Conservation (phyloP, 768 basidiomycete species). For the Saitozyma sp. region DNA sequence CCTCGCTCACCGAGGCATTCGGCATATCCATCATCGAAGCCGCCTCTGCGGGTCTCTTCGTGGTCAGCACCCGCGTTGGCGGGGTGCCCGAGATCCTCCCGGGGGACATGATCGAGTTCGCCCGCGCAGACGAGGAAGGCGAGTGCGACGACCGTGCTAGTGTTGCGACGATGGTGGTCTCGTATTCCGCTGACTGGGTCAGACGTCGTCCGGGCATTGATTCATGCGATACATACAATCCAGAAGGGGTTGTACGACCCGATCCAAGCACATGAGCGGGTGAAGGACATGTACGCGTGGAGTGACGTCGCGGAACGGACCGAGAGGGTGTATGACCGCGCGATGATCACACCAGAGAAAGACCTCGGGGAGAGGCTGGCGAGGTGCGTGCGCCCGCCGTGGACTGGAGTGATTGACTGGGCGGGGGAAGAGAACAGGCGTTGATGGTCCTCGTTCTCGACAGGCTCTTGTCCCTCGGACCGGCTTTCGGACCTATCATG, state of each 20-base stretch:
- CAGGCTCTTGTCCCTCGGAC: conserved; percentile 72
- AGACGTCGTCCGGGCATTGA: conserved; percentile 84
- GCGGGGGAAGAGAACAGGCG: too few species aligned
- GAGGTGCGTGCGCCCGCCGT: conserved; percentile 59
- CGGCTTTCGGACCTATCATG: conserved; percentile 81
- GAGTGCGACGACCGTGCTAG: conserved; percentile 31
- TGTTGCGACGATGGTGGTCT: too few species aligned
- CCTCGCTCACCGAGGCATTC: conserved; percentile 92
- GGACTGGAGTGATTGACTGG: too few species aligned
- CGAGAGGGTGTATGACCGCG: conserved; percentile 75
- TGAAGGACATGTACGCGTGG: conserved; percentile 88
- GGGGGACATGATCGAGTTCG: conserved; percentile 91
- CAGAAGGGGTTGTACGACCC: conserved; percentile 71
- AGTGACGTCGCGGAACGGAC: conserved; percentile 72
- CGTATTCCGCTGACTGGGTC: neutral
- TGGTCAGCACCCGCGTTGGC: conserved; percentile 90
- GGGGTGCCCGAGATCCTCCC: conserved; percentile 95
- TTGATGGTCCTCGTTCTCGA: conserved; percentile 41
- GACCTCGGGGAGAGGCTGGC: conserved; percentile 76
- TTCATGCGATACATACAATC: conserved; percentile 74
- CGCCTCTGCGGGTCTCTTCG: conserved; percentile 88
- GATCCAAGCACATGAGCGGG: conserved; percentile 67
- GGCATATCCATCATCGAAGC: conserved; percentile 98
- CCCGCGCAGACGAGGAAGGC: conserved; percentile 92
- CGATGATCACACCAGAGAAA: conserved; percentile 63